These are phyloP conservation scores for Chamaecyparis obtusa DNA, from an alignment of 75 land plant species.

Conservation along the genomic window DNA sequence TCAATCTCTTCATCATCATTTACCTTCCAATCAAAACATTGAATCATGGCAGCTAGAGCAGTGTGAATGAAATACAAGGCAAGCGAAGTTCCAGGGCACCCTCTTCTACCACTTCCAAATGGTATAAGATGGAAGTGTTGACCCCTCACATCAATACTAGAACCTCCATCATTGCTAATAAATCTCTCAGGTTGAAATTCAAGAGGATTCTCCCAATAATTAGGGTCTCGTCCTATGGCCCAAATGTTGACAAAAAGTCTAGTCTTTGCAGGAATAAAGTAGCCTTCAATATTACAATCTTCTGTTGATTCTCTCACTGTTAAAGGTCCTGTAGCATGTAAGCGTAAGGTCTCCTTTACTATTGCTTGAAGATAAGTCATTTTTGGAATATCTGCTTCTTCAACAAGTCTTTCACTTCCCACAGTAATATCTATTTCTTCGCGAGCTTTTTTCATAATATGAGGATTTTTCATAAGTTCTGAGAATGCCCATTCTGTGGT, in stretches of 20 bases:
- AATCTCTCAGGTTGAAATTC: constrained; percentile 25
- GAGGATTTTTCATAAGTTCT: constrained; percentile 14
- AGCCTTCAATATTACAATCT: constrained; percentile 6
- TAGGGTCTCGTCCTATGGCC: constrained; percentile 9
- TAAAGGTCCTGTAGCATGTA: constrained; percentile 21
- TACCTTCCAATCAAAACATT: constrained; percentile 17
- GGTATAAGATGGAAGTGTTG: constrained; percentile 16
- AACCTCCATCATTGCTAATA: background rate
- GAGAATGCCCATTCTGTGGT: constrained; percentile 16
- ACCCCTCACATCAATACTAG: constrained; percentile 9
- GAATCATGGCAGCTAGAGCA: constrained; percentile 13
- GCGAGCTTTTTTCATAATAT: background rate
- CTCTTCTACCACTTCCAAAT: constrained; percentile 43
- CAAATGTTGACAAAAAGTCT: constrained; percentile 19
- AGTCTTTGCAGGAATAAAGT: constrained; percentile 16
- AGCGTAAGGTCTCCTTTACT: constrained; percentile 21
- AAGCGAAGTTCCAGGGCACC: constrained; percentile 26
- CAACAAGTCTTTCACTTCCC: constrained; percentile 20
- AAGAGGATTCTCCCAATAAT: constrained; percentile 16
- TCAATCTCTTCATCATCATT: constrained; percentile 12
- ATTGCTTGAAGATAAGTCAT: constrained; percentile 19
- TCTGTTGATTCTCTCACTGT: constrained; percentile 17
- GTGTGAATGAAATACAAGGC: constrained; percentile 12
- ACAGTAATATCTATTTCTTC: constrained; percentile 20
- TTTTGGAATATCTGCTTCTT: constrained; percentile 12